These are phyloP conservation scores for Inga laurina DNA, from an alignment of 306 rosid genomes.

Conservation along the genomic window DNA sequence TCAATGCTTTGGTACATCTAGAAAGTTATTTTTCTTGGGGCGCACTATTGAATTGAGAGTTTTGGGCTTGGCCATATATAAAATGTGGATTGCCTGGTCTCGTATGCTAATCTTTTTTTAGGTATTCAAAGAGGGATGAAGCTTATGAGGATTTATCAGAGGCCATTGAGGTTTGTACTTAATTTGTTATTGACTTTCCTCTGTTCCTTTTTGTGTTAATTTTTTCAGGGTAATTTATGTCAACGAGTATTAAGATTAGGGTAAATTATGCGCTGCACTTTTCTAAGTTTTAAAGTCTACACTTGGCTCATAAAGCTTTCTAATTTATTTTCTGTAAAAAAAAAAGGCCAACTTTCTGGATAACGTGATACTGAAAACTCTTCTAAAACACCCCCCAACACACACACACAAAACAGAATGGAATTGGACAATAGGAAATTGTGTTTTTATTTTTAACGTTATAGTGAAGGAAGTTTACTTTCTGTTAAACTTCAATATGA, in stretches of 20 bases:
- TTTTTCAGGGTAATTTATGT: not conserved
- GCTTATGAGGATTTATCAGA: slow-evolving; percentile 72
- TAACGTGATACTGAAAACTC: not conserved
- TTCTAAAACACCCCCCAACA: not conserved
- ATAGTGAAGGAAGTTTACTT: not conserved
- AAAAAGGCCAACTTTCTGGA: not conserved
- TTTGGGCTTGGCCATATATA: not conserved
- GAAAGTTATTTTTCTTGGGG: not conserved
- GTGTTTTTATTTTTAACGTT: not conserved
- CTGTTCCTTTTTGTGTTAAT: slow-evolving; percentile 5
- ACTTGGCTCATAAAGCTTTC: not conserved
- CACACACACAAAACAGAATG: not conserved
- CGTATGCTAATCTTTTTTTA: slow-evolving; percentile 35
- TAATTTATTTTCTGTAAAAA: not conserved
- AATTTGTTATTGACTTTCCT: slow-evolving; percentile 10
- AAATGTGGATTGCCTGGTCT: not conserved
- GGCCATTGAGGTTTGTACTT: slow-evolving; percentile 64
- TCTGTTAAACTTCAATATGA: not conserved
- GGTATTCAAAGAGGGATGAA: slow-evolving; percentile 74
- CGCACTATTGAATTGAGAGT: not conserved
- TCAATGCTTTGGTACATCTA: slow-evolving; percentile 20
- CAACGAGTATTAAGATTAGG: not conserved
- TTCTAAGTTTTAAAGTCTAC: not conserved
- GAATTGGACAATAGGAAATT: not conserved
- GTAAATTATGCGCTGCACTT: not conserved